Evolutionary conservation across 805 yeast species (phyloP), one percentile per base, ranked within the genome.

Genomic region (Nematodospora valgi): DNA sequence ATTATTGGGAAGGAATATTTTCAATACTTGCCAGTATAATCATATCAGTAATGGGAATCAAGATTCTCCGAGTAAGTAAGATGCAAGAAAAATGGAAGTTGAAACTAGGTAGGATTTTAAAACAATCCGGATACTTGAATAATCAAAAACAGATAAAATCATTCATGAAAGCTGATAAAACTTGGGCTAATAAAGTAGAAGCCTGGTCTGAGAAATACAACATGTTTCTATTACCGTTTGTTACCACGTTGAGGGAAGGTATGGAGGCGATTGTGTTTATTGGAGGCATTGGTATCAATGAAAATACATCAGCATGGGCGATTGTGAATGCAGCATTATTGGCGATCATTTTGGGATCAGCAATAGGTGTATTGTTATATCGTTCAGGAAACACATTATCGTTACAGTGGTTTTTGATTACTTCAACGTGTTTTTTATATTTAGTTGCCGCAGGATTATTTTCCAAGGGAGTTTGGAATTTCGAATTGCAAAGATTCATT

Each of bases 1-100:
- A 68, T 42, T 68, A 67, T 41, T 70, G 75, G 74, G 74, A 69
- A 45, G 72, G 70, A 2, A 48, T 56, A 2, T 68, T 70, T 37
- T 67, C 72, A 11, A 62, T 70, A 3, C 21, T 68, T 6, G 72
- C 74, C 26, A 63, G 71, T 38, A 44, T 68, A 3, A 66, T 69
- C 35, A 69, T 70, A 16, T 64, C 73, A 4, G 55, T 64, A 9
- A 68, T 70, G 74, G 75, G 74, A 2, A 46, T 67, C 11, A 67
- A 66, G 32, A 62, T 70, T 20, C 52, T 70, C 27, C 53, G 74
- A 27, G 64, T 70, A 21, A 65, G 57, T 35, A 64, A 62, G 32
- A 59, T 68, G 70, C 70, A 67, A 47, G 55, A 56, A 27, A 68
- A 68, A 43, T 69, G 74, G 75, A 61, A 58, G 39, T 37, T 43